phyloP scores from a whole-genome alignment of 805 yeast genomes.

The Candida incommunis region DNA sequence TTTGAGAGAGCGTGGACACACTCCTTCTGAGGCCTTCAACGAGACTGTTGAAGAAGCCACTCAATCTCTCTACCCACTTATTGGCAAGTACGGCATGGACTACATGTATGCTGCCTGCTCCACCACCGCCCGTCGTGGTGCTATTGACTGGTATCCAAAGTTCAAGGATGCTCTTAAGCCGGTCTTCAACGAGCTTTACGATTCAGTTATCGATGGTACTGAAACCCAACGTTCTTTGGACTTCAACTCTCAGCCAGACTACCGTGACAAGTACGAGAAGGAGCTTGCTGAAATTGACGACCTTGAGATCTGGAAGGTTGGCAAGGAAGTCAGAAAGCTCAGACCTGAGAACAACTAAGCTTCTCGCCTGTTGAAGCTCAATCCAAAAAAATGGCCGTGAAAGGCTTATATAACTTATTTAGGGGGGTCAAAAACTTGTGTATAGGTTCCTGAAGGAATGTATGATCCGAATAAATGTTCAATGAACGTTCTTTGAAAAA shows the following conservation, averaged over 20 bases:
- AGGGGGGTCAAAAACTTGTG: not conserved
- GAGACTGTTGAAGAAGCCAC: slow-evolving; percentile 99
- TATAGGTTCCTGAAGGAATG: slow-evolving; percentile 3
- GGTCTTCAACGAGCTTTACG: slow-evolving; percentile 91
- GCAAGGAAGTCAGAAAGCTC: slow-evolving; percentile 98
- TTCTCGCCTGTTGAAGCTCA: not conserved
- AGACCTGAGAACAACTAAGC: slow-evolving; percentile 95
- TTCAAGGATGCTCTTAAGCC: slow-evolving; percentile 99
- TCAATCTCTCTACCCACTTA: slow-evolving; percentile 96
- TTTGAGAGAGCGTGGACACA: slow-evolving; percentile 97
- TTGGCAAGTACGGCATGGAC: slow-evolving; percentile 99
- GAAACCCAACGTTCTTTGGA: slow-evolving; percentile 98
- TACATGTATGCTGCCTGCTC: slow-evolving; percentile 99
- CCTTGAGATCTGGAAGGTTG: slow-evolving; percentile 99
- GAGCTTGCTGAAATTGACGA: slow-evolving; percentile 88
- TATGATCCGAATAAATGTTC: too few species aligned
- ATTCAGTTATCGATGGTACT: slow-evolving; percentile 86
- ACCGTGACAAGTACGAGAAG: slow-evolving; percentile 89
- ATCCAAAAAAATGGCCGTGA: not conserved
- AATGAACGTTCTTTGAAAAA: too few species aligned
- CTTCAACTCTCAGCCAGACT: slow-evolving; percentile 96
- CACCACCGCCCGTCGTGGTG: slow-evolving; percentile 99
- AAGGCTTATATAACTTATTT: slow-evolving; percentile 2
- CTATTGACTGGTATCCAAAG: slow-evolving; percentile 98
- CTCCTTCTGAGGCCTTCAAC: slow-evolving; percentile 99